phyloP scores from a whole-genome alignment of 306 rosid genomes.

The Acmispon strigosus region DNA sequence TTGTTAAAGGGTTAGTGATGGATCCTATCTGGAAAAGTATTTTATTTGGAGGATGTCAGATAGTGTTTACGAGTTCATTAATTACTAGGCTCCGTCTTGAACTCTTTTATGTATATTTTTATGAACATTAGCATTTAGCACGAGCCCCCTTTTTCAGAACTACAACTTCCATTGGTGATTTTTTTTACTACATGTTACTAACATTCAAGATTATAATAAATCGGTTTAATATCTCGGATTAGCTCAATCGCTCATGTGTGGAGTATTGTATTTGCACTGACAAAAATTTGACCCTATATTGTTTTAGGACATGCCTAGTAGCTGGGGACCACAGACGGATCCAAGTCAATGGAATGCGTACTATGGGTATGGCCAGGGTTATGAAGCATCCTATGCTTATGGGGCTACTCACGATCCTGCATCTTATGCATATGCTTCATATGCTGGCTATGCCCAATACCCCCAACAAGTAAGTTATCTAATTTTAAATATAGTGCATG shows the following conservation, averaged over 20 bases:
- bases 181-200: not conserved
- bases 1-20: not conserved
- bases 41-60: constrained; percentile 4
- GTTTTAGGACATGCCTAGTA: constrained; percentile 53
- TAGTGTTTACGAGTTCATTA: not conserved
- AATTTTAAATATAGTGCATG: not conserved
- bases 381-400: constrained; percentile 62
- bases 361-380: constrained; percentile 87
- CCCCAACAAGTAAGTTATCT: constrained; percentile 63
- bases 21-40: not conserved
- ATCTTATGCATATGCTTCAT: constrained; percentile 64
- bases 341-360: constrained; percentile 75
- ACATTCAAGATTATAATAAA: not conserved
- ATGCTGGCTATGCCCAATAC: constrained; percentile 70
- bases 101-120: not conserved
- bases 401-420: constrained; percentile 79
- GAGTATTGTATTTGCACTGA: not conserved
- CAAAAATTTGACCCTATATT: constrained; percentile 6
- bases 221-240: not conserved
- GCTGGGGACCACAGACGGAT: constrained; percentile 77
- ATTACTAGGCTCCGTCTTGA: not conserved
- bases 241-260: not conserved
- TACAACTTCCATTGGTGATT: not conserved
- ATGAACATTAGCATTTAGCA: not conserved
- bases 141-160: not conserved